Conservation (phyloP, 2,329 filamentous ascomycete genomes). For the Zasmidium cellare region DNA sequence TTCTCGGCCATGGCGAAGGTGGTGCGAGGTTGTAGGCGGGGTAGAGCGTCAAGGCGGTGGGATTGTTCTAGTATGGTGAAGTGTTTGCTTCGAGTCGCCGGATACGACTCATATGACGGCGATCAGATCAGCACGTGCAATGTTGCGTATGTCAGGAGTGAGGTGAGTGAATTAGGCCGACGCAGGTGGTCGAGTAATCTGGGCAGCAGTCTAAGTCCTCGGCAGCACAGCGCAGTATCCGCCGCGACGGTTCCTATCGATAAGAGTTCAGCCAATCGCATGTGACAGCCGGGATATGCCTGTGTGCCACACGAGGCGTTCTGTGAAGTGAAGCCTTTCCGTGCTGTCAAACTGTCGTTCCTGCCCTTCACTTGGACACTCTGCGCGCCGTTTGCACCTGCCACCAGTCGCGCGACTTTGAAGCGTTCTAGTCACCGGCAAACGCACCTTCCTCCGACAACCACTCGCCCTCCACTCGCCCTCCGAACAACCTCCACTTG, state of each 20-base stretch:
- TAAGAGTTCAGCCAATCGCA: background rate
- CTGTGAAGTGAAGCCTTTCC: background rate
- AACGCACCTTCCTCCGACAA: background rate
- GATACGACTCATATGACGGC: background rate
- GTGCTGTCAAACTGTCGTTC: background rate
- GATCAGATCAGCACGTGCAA: background rate
- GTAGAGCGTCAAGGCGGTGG: background rate
- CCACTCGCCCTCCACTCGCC: background rate
- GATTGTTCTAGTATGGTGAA: background rate
- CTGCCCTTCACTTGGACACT: background rate
- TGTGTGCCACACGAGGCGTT: background rate
- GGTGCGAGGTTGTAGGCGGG: conserved; percentile 2
- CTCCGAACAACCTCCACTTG: conserved; percentile 9
- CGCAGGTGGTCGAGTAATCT: background rate
- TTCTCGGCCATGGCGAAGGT: conserved; percentile 30
- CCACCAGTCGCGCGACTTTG: background rate
- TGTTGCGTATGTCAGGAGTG: background rate
- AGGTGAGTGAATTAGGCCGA: background rate
- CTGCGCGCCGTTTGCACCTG: background rate
- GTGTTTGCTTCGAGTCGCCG: background rate
- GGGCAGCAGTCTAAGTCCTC: background rate
- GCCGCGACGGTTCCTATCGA: background rate
- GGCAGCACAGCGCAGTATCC: background rate
- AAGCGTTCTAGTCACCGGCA: background rate
- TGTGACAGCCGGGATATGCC: background rate